Base-by-base conservation (phyloP, 1,284 basidiomycete genomes). In the Papiliotrema fonsecae region DNA sequence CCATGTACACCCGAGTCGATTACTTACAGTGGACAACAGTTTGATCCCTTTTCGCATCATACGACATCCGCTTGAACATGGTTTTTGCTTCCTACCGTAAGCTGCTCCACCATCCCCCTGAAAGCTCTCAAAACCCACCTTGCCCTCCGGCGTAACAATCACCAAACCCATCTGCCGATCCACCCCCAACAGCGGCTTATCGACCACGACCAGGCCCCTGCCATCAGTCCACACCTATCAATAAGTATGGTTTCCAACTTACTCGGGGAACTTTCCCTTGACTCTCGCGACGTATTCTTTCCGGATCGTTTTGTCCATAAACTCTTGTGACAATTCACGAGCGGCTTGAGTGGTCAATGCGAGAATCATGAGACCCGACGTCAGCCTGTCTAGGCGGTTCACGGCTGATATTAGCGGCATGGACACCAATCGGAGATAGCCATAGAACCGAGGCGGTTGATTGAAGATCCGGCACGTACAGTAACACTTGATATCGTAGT, bases 161-260 rank as follows among this genome's bases (percentile, higher is more conserved):
- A 94, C 96, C 41, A 97, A 74, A 4, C 93, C 93, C 84, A 92
- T 92, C 68, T 97, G 93, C 43, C 93, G 79, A 74, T 98, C 96
- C 3, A 97, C 84, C 0, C 89, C 91, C 47, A 99, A 73, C 14
- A 99, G 77, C 1, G 92, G 90, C 65, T 94, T 79, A 59, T 92
- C 87, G 58, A 92, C 93, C 1, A 80, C 73, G 24, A 91, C 75
- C 64, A 91, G 86, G 47, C 81, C 86, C 30, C 88, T 91, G 47
- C 13, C 37, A 13, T 48, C 14, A 47, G 40, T 28, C 5, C 6
- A 28, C 25, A 18, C 19, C 51, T 41, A 49, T 16, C 31, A 48
- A 35, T 46, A 24, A 32, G 28, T 19, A 19, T 24, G 30, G 36
- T n/a, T n/a, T n/a, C 11, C 24, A 21, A 74, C 85, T 68, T 61